These are phyloP conservation scores for Ananas comosus DNA, from an alignment of 176 grass and related monocot genomes.

Conservation along the genomic window DNA sequence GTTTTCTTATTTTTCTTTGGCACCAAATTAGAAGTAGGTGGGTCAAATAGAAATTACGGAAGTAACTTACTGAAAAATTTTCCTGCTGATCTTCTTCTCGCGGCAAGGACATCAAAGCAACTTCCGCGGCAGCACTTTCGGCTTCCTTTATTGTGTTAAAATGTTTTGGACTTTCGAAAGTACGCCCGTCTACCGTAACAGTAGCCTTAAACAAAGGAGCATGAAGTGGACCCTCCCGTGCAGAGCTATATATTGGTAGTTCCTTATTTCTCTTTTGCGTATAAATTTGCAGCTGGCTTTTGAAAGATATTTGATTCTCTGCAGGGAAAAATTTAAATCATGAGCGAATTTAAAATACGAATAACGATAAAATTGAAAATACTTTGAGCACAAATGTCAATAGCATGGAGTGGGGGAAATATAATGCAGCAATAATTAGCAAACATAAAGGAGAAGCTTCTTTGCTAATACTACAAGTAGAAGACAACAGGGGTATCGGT, in stretches of 20 bases:
- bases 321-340: constrained; percentile 6
- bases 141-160: constrained; percentile 50
- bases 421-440: not conserved
- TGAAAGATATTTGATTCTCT: constrained; percentile 36
- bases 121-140: constrained; percentile 56
- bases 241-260: constrained; percentile 34
- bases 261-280: constrained; percentile 47
- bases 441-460: too few relatives aligned
- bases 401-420: not conserved
- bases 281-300: constrained; percentile 60
- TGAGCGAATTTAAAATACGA: not conserved
- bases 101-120: constrained; percentile 54
- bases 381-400: not conserved
- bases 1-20: not conserved
- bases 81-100: constrained; percentile 36
- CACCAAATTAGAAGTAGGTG: not conserved
- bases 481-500: too few relatives aligned
- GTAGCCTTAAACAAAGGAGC: constrained; percentile 46
- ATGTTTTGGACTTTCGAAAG: constrained; percentile 49
- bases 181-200: constrained; percentile 53
- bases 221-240: constrained; percentile 27
- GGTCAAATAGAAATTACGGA: constrained; percentile 8
- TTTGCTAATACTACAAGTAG: too few relatives aligned
- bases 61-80: constrained; percentile 27
- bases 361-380: not conserved